Base-by-base conservation (phyloP, 208 protist species). In the Porcisia deanei region DNA sequence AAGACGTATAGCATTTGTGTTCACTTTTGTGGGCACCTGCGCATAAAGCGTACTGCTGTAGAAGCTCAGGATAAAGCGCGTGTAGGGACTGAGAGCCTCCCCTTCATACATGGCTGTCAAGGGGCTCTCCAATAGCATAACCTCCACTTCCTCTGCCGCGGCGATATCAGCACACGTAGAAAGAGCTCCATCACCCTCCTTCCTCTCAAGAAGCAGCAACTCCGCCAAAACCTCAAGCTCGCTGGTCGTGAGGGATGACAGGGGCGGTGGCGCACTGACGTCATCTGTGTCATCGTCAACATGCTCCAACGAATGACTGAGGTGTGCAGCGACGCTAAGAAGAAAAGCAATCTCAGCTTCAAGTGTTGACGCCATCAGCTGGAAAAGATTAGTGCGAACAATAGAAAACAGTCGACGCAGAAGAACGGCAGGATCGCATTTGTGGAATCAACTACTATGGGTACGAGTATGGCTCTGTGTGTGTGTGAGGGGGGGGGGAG, bases 51-150 rank as follows among this genome's bases (percentile, higher is more conserved):
- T 66, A 37, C 70, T 76, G 65, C 75, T 76, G 66, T 77, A 84
- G 52, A 80, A 79, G 37, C 75, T 73, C 10, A 79, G 65, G 47
- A 84, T 55, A 18, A 84, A 84, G 43, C 75, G 80, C 16, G 74
- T 76, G 66, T 84, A 84, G 0, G 74, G 54, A 30, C 79, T 76
- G 22, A 30, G 53, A 0, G 68, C 71, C 37, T 85, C 71, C 47
- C 60, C 78, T 39, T 64, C 49, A 72, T 75, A 78, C 58, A 70
- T 74, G 12, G 72, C 68, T 16, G 73, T 49, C 37, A 82, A 57
- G 5, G 73, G 78, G 16, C 78, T 82, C 78, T 77, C 73, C 45
- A n/a, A 37, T 1, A 82, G 68, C 3, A 82, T 12, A 4, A 65
- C 49, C 4, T 64, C 59, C 22, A 78, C 5, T 20, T 75, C 73